phyloP scores from a whole-genome alignment of 202 grass and related monocot species.

The Panicum virgatum region DNA sequence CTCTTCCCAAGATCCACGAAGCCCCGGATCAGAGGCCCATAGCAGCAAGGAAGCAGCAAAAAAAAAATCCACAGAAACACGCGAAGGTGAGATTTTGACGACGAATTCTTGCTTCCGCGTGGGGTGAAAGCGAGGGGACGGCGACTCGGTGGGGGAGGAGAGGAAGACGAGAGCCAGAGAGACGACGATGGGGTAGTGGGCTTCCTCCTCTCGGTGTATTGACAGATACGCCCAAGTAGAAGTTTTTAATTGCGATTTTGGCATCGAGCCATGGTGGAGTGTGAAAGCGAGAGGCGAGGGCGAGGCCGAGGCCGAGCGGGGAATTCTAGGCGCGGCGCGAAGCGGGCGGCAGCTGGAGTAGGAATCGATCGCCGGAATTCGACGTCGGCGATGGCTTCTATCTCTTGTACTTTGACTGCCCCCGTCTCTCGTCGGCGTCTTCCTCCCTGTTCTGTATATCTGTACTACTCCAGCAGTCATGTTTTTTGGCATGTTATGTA shows the following conservation, averaged over 20 bases:
- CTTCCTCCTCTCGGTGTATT: slow-evolving; percentile 48
- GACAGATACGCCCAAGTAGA: slow-evolving; percentile 26
- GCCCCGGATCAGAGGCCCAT: slow-evolving; percentile 46
- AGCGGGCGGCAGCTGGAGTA: background rate
- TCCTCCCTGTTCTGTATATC: background rate
- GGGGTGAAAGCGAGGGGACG: slow-evolving; percentile 56
- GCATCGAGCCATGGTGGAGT: slow-evolving; percentile 9
- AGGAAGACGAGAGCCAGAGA: slow-evolving; percentile 9
- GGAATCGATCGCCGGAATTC: background rate
- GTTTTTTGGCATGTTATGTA: background rate
- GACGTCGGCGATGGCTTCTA: slow-evolving; percentile 35
- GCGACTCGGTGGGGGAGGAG: slow-evolving; percentile 29
- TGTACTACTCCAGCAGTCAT: background rate
- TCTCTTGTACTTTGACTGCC: background rate
- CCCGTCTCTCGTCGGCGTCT: background rate
- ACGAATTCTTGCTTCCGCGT: slow-evolving; percentile 52
- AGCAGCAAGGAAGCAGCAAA: background rate
- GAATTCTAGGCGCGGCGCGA: slow-evolving; percentile 14
- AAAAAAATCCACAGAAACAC: slow-evolving; percentile 30
- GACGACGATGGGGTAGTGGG: slow-evolving; percentile 25
- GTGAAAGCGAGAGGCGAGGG: slow-evolving; percentile 23
- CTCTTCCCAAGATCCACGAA: slow-evolving; percentile 45
- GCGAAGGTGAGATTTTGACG: slow-evolving; percentile 40
- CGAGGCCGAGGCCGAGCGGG: background rate
- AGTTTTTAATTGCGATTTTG: slow-evolving; percentile 17